Conservation (phyloP, 1,284 basidiomycete species). For the Cryptococcus floricola region DNA sequence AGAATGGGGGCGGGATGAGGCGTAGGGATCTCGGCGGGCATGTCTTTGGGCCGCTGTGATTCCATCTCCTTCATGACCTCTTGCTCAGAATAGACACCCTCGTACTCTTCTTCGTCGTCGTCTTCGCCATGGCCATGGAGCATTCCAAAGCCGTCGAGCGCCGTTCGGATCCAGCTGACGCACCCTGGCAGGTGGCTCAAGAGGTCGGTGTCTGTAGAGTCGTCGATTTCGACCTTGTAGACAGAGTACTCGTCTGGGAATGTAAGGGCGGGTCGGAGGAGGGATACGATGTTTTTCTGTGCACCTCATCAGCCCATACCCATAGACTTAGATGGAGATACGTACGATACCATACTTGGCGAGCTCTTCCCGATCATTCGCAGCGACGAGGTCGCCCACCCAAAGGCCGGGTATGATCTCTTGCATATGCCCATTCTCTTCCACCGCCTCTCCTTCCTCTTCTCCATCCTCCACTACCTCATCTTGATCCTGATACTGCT, state of each 20-base stretch:
- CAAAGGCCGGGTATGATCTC: slow-evolving; percentile 45
- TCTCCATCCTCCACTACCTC: slow-evolving; percentile 17
- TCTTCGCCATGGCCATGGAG: too few species aligned
- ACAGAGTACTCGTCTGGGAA: slow-evolving; percentile 33
- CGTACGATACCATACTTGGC: slow-evolving; percentile 42
- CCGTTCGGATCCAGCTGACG: slow-evolving; percentile 72
- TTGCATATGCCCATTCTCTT: slow-evolving; percentile 39
- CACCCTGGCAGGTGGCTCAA: slow-evolving; percentile 69
- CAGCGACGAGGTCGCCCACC: slow-evolving; percentile 49
- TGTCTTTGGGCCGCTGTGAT: slow-evolving; percentile 52
- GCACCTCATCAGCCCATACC: not conserved
- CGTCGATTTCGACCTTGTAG: slow-evolving; percentile 47
- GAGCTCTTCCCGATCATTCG: slow-evolving; percentile 41
- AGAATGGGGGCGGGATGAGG: slow-evolving; percentile 52
- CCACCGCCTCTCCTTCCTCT: slow-evolving; percentile 8
- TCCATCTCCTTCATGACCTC: too few species aligned
- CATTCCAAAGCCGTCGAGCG: slow-evolving; percentile 48
- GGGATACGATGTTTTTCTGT: slow-evolving; percentile 43
- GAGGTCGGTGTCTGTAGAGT: slow-evolving; percentile 57
- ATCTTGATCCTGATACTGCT: slow-evolving; percentile 13
- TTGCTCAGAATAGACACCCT: too few species aligned
- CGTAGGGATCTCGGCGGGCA: too few species aligned
- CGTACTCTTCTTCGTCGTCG: too few species aligned
- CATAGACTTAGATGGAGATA: slow-evolving; percentile 1
- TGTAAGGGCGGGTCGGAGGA: slow-evolving; percentile 37